These are phyloP conservation scores for Kwoniella shandongensis DNA, from an alignment of 768 basidiomycete species.

Conservation along the genomic window DNA sequence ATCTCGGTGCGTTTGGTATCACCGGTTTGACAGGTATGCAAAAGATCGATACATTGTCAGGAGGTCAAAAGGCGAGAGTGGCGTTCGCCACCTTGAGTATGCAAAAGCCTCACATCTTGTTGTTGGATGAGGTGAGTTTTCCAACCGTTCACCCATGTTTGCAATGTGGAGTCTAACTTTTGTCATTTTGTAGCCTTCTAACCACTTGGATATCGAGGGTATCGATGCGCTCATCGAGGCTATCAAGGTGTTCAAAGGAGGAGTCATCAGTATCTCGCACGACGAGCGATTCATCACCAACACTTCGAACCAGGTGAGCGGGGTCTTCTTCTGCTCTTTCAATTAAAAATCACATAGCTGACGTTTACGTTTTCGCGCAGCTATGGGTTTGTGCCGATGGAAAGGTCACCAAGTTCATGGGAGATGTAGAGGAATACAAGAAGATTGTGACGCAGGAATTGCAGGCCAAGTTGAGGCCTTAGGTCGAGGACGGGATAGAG, in stretches of 20 bases:
- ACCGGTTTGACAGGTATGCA: conserved; percentile 88
- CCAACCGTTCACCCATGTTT: background rate
- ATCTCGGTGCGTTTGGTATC: conserved; percentile 95
- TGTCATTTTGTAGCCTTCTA: conserved; percentile 66
- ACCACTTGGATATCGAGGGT: conserved; percentile 96
- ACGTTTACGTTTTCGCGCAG: too few relatives aligned
- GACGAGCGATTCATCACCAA: conserved; percentile 93
- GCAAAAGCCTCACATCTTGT: conserved; percentile 83
- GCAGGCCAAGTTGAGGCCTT: conserved; percentile 20
- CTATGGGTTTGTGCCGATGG: conserved; percentile 91
- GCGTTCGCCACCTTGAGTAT: conserved; percentile 85
- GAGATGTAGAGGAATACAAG: conserved; percentile 91
- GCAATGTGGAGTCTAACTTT: background rate
- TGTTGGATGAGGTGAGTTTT: conserved; percentile 80
- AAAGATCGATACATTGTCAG: conserved; percentile 83
- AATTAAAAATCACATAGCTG: background rate
- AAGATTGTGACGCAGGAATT: conserved; percentile 24
- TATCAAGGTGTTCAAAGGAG: conserved; percentile 72
- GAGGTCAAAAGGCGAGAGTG: conserved; percentile 94
- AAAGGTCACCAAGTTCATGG: conserved; percentile 76
- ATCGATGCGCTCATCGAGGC: conserved; percentile 91
- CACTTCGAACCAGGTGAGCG: conserved; percentile 74
- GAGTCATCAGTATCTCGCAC: conserved; percentile 75
- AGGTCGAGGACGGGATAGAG: background rate
- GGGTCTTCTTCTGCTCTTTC: background rate